These are phyloP conservation scores for Coemansia sp. DNA, from an alignment of 192 early-diverging fungal genomes.

Conservation along the genomic window DNA sequence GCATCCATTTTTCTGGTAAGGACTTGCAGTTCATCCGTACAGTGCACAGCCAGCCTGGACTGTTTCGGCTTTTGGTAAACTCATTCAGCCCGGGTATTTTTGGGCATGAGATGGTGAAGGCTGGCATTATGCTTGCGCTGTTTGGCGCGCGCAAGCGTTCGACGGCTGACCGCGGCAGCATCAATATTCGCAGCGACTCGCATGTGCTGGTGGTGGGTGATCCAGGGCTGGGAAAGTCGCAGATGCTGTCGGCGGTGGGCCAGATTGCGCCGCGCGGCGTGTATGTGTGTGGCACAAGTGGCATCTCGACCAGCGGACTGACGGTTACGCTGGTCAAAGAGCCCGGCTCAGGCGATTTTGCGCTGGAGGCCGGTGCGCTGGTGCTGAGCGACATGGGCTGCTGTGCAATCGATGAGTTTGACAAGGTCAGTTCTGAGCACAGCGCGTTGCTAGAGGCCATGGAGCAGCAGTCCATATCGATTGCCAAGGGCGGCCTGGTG, in stretches of 20 bases:
- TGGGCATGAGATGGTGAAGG: constrained; percentile 84
- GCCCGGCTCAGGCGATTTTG: constrained; percentile 69
- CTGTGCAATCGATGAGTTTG: constrained; percentile 91
- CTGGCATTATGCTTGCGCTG: constrained; percentile 73
- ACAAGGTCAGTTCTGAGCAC: constrained; percentile 82
- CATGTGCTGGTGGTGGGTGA: constrained; percentile 81
- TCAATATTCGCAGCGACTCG: constrained; percentile 66
- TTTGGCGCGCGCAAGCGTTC: constrained; percentile 64
- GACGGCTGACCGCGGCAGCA: constrained; percentile 27
- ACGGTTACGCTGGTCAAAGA: constrained; percentile 75
- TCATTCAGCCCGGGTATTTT: constrained; percentile 80
- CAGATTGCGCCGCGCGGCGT: constrained; percentile 80
- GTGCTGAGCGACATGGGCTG: constrained; percentile 89
- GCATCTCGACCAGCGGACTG: constrained; percentile 65
- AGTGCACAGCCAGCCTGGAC: constrained; percentile 57
- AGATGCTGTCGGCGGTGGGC: constrained; percentile 81
- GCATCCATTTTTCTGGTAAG: constrained; percentile 65
- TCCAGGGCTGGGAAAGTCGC: constrained; percentile 83
- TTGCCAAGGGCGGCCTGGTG: constrained; percentile 85
- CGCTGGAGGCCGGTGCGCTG: constrained; percentile 76
- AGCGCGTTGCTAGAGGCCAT: constrained; percentile 81
- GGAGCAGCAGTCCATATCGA: constrained; percentile 84
- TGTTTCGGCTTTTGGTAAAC: constrained; percentile 75
- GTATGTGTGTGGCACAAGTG: constrained; percentile 74
- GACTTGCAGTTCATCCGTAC: constrained; percentile 74